Evolutionary conservation across 257 asterid species (phyloP).

Genomic region (Coffea canephora): DNA sequence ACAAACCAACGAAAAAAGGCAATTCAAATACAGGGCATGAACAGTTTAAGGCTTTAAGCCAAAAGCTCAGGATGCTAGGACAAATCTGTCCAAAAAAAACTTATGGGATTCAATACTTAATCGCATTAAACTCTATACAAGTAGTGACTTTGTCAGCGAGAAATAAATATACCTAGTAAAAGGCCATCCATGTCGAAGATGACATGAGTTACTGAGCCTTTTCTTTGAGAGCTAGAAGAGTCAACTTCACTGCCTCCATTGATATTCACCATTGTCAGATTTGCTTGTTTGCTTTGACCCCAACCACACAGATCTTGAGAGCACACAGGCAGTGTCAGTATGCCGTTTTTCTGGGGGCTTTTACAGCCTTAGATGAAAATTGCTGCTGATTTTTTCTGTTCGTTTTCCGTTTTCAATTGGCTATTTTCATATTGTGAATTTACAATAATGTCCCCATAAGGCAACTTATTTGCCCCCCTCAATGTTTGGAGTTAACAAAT

Average conservation of each 20-base stretch:
- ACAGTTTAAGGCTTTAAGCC: neutral
- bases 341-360: neutral
- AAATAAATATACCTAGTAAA: constrained; percentile 59
- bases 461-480: neutral
- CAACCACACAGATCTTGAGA: neutral
- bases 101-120: neutral
- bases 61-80: neutral
- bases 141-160: neutral
- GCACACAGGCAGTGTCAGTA: neutral
- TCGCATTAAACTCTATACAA: neutral
- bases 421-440: neutral
- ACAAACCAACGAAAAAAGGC: neutral
- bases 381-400: neutral
- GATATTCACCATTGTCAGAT: constrained; percentile 42
- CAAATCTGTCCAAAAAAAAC: neutral
- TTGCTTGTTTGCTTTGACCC: neutral
- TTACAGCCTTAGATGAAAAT: neutral
- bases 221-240: constrained; percentile 22
- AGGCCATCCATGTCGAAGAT: constrained; percentile 98
- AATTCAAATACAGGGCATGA: neutral
- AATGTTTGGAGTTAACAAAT: too few species aligned
- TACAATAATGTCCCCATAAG: neutral
- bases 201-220: constrained; percentile 68
- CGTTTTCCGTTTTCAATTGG: neutral
- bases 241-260: constrained; percentile 7